Evolutionary conservation across 495 filamentous ascomycete species (phyloP).

Genomic region (Neurospora pannonica): DNA sequence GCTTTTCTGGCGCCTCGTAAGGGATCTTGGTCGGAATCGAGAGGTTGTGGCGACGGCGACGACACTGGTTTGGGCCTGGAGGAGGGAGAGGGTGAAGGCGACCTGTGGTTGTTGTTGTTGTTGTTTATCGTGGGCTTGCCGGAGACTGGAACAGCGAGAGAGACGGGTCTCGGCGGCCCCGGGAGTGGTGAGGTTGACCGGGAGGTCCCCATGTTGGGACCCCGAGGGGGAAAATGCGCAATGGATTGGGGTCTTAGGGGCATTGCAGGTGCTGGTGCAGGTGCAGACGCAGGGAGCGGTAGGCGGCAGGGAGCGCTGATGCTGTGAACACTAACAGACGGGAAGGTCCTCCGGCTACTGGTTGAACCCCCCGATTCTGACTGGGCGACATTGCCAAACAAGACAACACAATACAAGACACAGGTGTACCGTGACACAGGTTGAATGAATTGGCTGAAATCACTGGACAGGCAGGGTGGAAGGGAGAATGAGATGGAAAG

Average conservation of each 20-base stretch:
- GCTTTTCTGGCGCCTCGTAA: neutral
- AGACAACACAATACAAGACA: neutral
- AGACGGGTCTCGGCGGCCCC: neutral
- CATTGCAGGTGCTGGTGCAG: neutral
- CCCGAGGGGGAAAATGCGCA: neutral
- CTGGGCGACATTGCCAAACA: slow-evolving; percentile 16
- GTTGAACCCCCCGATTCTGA: slow-evolving; percentile 9
- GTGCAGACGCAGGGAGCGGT: neutral
- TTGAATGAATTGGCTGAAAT: neutral
- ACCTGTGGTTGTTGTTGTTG: neutral
- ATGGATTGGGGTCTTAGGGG: slow-evolving; percentile 1
- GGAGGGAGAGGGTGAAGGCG: neutral
- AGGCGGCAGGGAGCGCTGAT: neutral
- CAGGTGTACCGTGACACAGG: slow-evolving; percentile 1
- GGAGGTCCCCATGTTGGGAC: neutral
- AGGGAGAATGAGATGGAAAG: neutral
- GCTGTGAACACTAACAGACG: neutral
- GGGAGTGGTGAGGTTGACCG: neutral
- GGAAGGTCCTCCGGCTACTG: neutral
- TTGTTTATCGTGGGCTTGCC: slow-evolving; percentile 5
- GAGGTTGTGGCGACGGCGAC: neutral
- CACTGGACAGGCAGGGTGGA: neutral
- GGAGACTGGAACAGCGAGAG: neutral
- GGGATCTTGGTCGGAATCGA: neutral
- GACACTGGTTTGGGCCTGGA: neutral